A percentile compares a stretch with the other conserved stretches of the same genome.
phyloP scores from a whole-genome alignment of 1,284 basidiomycete species.

The Malassezia furfur region DNA sequence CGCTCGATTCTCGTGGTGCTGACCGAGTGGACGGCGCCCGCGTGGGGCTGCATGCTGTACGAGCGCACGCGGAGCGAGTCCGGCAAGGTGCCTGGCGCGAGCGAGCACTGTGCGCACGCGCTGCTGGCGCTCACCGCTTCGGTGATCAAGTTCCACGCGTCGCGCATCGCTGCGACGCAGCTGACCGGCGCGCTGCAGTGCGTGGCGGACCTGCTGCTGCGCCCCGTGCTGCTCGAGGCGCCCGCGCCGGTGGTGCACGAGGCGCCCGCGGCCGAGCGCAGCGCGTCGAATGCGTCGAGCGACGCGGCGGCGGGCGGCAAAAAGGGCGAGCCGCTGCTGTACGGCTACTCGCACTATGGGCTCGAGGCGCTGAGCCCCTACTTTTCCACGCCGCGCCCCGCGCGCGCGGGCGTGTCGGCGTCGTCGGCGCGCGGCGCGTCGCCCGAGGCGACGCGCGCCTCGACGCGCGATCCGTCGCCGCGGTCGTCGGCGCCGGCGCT shows the following conservation, averaged over 20 bases:
- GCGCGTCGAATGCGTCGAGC: neutral
- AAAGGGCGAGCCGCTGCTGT: conserved; percentile 19
- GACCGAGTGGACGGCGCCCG: conserved; percentile 26
- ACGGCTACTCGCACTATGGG: conserved; percentile 44
- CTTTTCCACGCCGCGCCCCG: conserved; percentile 20
- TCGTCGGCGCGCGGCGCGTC: too few species aligned
- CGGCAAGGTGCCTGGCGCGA: neutral
- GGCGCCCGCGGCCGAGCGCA: neutral
- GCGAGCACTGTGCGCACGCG: conserved; percentile 30
- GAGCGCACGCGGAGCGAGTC: conserved; percentile 20
- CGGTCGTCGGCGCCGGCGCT: conserved; percentile 12
- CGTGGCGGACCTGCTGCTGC: conserved; percentile 2
- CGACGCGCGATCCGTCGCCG: neutral
- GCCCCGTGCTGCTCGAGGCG: neutral
- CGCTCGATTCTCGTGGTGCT: conserved; percentile 29
- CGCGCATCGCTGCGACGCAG: conserved; percentile 13
- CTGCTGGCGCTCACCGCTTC: conserved; percentile 32
- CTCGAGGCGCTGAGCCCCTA: conserved; percentile 32
- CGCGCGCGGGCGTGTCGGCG: neutral
- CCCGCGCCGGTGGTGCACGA: neutral
- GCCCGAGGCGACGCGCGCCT: too few species aligned
- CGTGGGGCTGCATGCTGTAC: conserved; percentile 34
- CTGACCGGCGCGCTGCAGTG: neutral
- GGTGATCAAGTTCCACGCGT: conserved; percentile 42
- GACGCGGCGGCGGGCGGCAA: neutral